These are phyloP conservation scores for Fusarium phyllophilum DNA, from an alignment of 2,329 filamentous ascomycete genomes.

Conservation along the genomic window DNA sequence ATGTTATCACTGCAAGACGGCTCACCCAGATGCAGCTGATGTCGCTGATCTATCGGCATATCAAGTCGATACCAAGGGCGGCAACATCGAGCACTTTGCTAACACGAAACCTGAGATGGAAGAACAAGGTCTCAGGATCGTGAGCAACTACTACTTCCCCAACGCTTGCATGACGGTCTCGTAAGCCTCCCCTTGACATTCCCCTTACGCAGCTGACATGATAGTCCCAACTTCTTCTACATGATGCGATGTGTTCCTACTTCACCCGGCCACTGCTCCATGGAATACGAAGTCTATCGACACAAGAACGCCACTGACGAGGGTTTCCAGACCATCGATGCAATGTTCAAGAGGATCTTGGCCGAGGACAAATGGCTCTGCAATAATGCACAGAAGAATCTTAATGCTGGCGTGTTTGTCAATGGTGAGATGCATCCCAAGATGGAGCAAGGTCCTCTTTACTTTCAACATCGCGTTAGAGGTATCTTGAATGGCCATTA, in stretches of 20 bases:
- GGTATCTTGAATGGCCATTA: background rate
- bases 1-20: slow-evolving; percentile 27
- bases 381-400: slow-evolving; percentile 2
- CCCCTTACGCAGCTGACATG: slow-evolving; percentile 55
- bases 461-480: slow-evolving; percentile 7
- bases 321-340: background rate
- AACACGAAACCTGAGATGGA: slow-evolving; percentile 4
- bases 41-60: slow-evolving; percentile 9
- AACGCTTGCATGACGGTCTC: slow-evolving; percentile 31
- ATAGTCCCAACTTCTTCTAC: slow-evolving; percentile 30
- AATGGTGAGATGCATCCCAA: slow-evolving; percentile 1
- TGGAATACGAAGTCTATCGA: slow-evolving; percentile 28
- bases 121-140: slow-evolving; percentile 12
- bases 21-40: slow-evolving; percentile 4
- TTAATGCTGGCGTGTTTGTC: background rate
- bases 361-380: slow-evolving; percentile 19
- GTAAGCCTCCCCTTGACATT: background rate
- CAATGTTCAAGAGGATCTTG: slow-evolving; percentile 4
- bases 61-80: slow-evolving; percentile 15
- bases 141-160: slow-evolving; percentile 34
- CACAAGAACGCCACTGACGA: slow-evolving; percentile 15
- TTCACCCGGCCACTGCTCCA: background rate
- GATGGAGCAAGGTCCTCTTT: background rate
- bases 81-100: slow-evolving; percentile 30
- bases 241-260: slow-evolving; percentile 14